These are phyloP conservation scores for Vaccinium corymbosum DNA, from an alignment of 148 eudicot species.

Conservation along the genomic window DNA sequence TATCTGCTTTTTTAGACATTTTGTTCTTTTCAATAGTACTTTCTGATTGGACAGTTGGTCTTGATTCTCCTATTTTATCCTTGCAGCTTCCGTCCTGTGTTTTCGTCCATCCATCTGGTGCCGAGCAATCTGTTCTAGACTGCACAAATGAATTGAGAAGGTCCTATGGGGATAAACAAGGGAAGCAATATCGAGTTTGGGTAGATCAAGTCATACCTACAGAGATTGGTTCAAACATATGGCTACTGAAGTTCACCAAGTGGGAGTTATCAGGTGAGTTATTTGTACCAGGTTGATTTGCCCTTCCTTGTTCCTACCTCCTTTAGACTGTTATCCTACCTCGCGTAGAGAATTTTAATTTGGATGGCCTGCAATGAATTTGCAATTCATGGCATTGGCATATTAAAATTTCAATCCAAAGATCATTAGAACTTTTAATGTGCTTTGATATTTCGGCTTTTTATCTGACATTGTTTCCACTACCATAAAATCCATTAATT, in stretches of 20 bases:
- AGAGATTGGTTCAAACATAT: slow-evolving; percentile 40
- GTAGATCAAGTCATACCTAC: slow-evolving; percentile 55
- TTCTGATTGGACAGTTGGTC: not conserved
- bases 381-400: not conserved
- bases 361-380: not conserved
- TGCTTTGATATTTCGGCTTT: not conserved
- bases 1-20: not conserved
- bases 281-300: not conserved
- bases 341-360: not conserved
- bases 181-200: slow-evolving; percentile 50
- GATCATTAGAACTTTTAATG: not conserved
- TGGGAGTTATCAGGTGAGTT: slow-evolving; percentile 51
- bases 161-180: slow-evolving; percentile 55
- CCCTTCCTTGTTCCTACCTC: not conserved
- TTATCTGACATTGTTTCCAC: not conserved
- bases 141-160: slow-evolving; percentile 41
- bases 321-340: not conserved
- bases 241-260: slow-evolving; percentile 57
- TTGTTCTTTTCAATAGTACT: slow-evolving; percentile 6
- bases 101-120: slow-evolving; percentile 56
- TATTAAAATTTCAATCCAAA: not conserved
- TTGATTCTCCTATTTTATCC: slow-evolving; percentile 7
- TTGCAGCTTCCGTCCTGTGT: slow-evolving; percentile 46
- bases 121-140: slow-evolving; percentile 38
- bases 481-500: not conserved